Conservation (phyloP, 345 rosid genomes). For the Geranium brycei region DNA sequence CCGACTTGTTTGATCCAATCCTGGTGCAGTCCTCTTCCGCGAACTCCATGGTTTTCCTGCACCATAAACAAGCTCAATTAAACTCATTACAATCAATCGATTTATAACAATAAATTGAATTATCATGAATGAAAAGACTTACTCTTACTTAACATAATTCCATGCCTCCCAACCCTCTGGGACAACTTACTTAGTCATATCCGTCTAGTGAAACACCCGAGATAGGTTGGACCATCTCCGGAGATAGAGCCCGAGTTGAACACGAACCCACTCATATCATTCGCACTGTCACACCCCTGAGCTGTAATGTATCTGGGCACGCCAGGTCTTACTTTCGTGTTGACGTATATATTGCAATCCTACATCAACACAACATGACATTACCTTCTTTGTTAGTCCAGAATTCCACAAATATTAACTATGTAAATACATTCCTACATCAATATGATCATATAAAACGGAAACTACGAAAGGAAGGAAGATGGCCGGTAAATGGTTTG, state of each 20-base stretch:
- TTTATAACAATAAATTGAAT: neutral
- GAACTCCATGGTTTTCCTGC: constrained; percentile 14
- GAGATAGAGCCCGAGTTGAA: constrained; percentile 32
- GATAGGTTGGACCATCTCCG: constrained; percentile 26
- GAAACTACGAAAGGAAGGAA: too few relatives aligned
- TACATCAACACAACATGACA: too few relatives aligned
- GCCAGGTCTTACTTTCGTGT: too few relatives aligned
- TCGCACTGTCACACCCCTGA: constrained; percentile 25
- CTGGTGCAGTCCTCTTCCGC: constrained; percentile 27
- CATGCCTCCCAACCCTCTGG: constrained; percentile 42
- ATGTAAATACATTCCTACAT: too few relatives aligned
- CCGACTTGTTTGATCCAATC: constrained; percentile 29
- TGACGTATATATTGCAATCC: too few relatives aligned
- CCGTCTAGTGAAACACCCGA: constrained; percentile 41
- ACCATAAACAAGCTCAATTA: neutral
- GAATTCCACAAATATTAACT: too few relatives aligned
- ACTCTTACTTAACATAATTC: constrained; percentile 27
- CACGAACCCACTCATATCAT: constrained; percentile 36
- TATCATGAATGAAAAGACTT: constrained; percentile 6
- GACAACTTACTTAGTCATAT: constrained; percentile 16
- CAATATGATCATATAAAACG: too few relatives aligned
- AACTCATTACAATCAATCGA: neutral
- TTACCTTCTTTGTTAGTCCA: too few relatives aligned
- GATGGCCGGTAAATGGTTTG: too few relatives aligned
- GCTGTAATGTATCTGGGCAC: constrained; percentile 36